Evolutionary conservation across 2,329 filamentous ascomycete species (phyloP), one percentile per base, ranked within the genome.

Genomic region (Cladosporium austrohemisphaericum): DNA sequence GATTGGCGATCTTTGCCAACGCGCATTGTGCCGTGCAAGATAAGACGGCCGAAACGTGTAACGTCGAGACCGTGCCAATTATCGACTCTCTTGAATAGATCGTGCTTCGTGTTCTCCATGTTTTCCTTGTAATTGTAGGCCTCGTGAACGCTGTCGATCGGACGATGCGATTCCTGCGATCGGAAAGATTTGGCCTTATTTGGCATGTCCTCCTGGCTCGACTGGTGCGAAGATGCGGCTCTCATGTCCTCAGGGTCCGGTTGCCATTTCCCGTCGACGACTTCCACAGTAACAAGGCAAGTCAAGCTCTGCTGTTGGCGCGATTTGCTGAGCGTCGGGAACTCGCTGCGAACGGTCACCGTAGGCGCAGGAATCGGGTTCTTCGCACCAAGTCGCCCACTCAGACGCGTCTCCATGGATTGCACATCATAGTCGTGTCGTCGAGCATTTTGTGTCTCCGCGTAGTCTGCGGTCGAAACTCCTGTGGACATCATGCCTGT

Each of bases 31-130:
- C 90, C 92, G 62, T 95, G 91, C 25, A 97, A 74, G 25, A 91
- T 83, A 57, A 98, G 77, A 65, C 93, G 95, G 55, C 93, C 93
- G 65, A 98, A 98, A 56, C 87, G 87, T 63, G 83, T 81, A 63
- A 96, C 96, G 64, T 97, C 92, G 16, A 98, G 76, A 0, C 93
- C 92, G 66, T 98, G 93, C 93, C 93, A 98, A 60, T 97, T 96
- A 61, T 98, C 93, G 9, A 98, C 93, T n/a, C 91, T 84, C 37
- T 75, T 81, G 51, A 88, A 83, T 51, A 98, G 72, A 55, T 84
- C 88, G 62, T 96, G 88, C 0, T 91, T 94, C 63, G 93, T 86
- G 56, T 92, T 84, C 48, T 93, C 85, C 50, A 97, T 68, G 4
- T 83, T 83, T 40, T 91, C 86, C 18, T 49, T 49, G 25, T 79